phyloP scores from a whole-genome alignment of 768 basidiomycete species.

The Tephrocybe rancida region DNA sequence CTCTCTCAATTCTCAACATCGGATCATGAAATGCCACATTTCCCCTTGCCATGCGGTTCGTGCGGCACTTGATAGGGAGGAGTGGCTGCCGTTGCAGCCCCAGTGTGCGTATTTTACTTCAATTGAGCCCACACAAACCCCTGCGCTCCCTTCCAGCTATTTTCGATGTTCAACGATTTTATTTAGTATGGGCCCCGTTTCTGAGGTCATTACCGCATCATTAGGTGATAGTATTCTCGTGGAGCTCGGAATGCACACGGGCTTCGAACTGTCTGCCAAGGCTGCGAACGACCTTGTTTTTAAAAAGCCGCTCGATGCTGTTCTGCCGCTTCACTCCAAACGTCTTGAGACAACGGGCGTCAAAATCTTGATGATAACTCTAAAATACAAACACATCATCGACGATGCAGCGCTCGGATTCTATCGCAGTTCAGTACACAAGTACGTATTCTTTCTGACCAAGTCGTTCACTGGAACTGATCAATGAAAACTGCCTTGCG shows the following conservation, averaged over 20 bases:
- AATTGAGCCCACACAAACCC: no score
- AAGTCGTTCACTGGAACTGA: conserved; percentile 2
- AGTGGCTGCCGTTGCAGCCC: conserved; percentile 43
- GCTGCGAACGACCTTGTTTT: conserved; percentile 55
- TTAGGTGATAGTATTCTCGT: conserved; percentile 62
- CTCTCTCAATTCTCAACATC: no score
- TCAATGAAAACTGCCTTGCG: neutral
- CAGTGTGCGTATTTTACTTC: conserved; percentile 32
- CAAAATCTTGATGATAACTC: conserved; percentile 59
- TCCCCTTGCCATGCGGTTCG: neutral
- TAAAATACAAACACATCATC: conserved; percentile 59
- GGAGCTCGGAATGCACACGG: conserved; percentile 54
- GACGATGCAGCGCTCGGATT: conserved; percentile 63
- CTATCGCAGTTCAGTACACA: conserved; percentile 61
- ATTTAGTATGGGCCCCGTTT: conserved; percentile 53
- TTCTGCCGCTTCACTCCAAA: conserved; percentile 55
- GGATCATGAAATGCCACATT: neutral
- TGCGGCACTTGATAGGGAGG: conserved; percentile 38
- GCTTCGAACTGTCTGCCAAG: conserved; percentile 52
- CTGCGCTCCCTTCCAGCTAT: no score
- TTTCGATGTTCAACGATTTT: neutral
- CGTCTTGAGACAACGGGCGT: conserved; percentile 58
- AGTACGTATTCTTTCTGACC: conserved; percentile 33
- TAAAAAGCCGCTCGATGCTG: conserved; percentile 45
- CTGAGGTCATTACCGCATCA: conserved; percentile 50